Evolutionary conservation across 1,284 basidiomycete genomes (phyloP), one percentile per base, ranked within the genome.

Genomic region (Ustilago xerochloae): DNA sequence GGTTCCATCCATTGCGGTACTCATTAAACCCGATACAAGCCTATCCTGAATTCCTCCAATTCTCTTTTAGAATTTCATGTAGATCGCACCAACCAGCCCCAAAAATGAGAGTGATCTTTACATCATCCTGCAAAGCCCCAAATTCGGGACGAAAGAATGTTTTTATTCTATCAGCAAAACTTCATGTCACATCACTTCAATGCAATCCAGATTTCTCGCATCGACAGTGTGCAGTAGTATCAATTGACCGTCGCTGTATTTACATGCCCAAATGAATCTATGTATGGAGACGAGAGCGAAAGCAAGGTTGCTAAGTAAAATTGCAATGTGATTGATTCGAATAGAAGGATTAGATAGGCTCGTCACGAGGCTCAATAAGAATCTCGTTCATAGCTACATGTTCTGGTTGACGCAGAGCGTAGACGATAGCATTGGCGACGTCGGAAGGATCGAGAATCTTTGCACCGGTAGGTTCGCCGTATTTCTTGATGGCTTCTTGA

Each of bases 341-440:
- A 39, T 10, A 10, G 38, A 24, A 6, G n/a, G n/a, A 32, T 41
- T 72, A 79, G 38, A 79, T 79, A 18, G 77, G 77, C 49, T 79
- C 77, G 15, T 76, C 77, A 16, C 69, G 50, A 20, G 77, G 77
- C 54, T 79, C 77, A 52, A 79, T 75, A 7, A 79, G 30, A n/a
- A 78, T 54, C 59, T 82, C 81, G 60, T 83, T 83, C 46, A 83
- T 70, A 5, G 81, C 79, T 2, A 83, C 81, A 33, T 82, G 81
- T 32, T 60, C 70, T 13, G 81, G 81, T 62, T 81, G 81, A 29
- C 66, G 62, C 1, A 83, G 43, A 12, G 81, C 81, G 50, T 83
- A 76, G 5, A 83, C 75, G 56, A 83, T 81, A 10, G 80, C 57
- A n/a, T 64, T 62, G 18, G 81, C 81, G 0, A 83, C 81, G 45